Evolutionary conservation across 2,329 filamentous ascomycete genomes (phyloP), one percentile per base, ranked within the genome.

Genomic region (Lecanosticta acicola): DNA sequence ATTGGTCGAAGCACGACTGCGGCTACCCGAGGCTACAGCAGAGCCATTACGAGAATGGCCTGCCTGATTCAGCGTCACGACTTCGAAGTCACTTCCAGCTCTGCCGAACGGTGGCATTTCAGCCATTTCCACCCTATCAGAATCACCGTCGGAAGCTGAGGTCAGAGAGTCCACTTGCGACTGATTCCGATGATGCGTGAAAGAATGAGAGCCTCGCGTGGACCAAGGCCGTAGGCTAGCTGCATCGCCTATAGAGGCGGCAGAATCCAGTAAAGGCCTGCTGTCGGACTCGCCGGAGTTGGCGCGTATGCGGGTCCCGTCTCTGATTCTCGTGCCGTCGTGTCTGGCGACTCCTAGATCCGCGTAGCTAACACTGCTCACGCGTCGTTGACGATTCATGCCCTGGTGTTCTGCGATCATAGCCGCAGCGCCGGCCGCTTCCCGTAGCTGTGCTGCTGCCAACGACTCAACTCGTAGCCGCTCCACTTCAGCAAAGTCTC

Each of bases 301-400:
- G 29, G 83, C 84, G 21, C 87, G 77, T 20, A 93, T 68, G 11
- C 46, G 38, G 24, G 5, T 29, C 7, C 11, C 7, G 24, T 29
- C 24, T 29, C 24, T 29, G 24, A 29, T 5, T 37, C 87, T 74
- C 1, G 84, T 87, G 40, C 87, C 87, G 57, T 93, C 87, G 58
- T 86, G 85, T 36, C 84, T 75, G 0, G 84, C 85, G 11, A 90
- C 78, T 26, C 87, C 87, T 3, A 93, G 66, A 34, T 87, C 84
- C 8, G 78, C 84, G 57, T 93, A 93, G 35, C 81, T 81, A 14
- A 93, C 87, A 45, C 81, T 83, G 36, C 84, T 86, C 3, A 88
- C 81, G 13, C 84, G 76, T 19, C 83, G 75, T 46, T 84, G 78
- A 14, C 85, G 75, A 29, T 44, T 32, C 39, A 24, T 38, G 73